Conservation (phyloP, 805 yeast genomes). For the Candida dajiaensis region DNA sequence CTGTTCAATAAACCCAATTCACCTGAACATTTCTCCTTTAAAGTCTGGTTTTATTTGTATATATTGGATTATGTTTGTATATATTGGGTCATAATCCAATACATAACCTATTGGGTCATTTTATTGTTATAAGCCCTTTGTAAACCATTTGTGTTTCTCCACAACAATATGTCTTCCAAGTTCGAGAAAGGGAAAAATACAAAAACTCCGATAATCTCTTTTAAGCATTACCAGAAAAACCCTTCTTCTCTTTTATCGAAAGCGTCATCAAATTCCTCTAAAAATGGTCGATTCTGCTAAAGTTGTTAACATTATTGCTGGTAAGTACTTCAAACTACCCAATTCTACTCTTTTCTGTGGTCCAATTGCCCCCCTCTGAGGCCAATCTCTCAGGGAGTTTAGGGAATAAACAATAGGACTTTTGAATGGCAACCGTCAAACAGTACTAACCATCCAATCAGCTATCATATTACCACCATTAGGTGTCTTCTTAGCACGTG, state of each 20-base stretch:
- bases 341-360: neutral
- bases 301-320: constrained; percentile 31
- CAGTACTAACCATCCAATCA: constrained; percentile 8
- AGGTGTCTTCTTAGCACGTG: constrained; percentile 67
- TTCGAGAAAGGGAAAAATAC: no score
- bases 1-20: no score
- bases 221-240: neutral
- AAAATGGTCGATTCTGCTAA: constrained; percentile 27
- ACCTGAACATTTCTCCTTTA: no score
- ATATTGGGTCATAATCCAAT: no score
- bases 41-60: no score
- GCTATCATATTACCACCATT: constrained; percentile 70
- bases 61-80: no score
- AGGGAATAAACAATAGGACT: neutral
- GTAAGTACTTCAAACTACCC: constrained; percentile 19
- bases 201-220: neutral
- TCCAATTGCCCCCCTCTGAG: neutral
- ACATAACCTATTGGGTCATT: no score
- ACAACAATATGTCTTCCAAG: no score
- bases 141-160: no score
- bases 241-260: neutral
- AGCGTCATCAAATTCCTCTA: neutral
- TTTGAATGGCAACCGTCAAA: no score
- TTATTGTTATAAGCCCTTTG: no score
- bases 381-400: no score